Conservation (phyloP, 441 rosid species). For the Populus tomentosa region DNA sequence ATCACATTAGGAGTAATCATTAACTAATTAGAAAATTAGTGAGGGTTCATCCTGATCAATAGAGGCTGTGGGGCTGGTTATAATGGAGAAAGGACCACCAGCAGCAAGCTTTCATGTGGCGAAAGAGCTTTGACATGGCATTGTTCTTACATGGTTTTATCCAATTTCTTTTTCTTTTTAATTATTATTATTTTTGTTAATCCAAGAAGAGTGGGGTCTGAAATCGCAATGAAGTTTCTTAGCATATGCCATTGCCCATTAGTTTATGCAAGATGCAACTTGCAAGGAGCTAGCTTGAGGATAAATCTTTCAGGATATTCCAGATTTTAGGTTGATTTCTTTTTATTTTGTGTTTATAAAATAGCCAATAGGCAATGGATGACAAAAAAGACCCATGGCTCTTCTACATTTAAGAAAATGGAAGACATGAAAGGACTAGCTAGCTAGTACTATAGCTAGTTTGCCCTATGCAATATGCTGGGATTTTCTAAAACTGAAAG, state of each 20-base stretch:
- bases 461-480: background rate
- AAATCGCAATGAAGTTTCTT: background rate
- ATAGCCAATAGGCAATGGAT: background rate
- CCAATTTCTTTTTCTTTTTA: background rate
- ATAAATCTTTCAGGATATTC: background rate
- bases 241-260: background rate
- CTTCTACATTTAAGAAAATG: no score
- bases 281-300: background rate
- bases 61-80: background rate
- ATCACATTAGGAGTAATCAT: background rate
- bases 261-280: background rate
- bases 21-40: background rate
- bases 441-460: background rate
- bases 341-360: no score
- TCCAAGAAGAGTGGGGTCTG: background rate
- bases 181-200: no score
- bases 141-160: conserved; percentile 7
- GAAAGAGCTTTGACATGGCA: background rate
- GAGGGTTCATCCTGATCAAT: conserved; percentile 18
- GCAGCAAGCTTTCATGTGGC: background rate
- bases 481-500: background rate
- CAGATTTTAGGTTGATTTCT: background rate
- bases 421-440: background rate
- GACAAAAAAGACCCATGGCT: no score
- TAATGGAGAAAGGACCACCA: background rate